phyloP scores from a whole-genome alignment of 1,284 basidiomycete species.

The Ustilago bromivora region DNA sequence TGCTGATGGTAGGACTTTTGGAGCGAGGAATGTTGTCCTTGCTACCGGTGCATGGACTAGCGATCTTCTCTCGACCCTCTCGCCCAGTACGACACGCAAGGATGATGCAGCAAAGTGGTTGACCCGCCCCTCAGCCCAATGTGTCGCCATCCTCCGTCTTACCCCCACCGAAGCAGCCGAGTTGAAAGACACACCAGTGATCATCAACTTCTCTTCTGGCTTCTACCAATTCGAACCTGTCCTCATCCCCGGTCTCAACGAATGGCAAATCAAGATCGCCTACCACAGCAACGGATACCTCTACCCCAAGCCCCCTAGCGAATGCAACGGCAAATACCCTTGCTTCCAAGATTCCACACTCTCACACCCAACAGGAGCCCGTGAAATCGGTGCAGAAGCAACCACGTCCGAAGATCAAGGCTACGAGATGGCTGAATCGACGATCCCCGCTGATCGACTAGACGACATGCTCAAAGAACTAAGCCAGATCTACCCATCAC shows the following conservation, averaged over 20 bases:
- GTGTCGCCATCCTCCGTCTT: slow-evolving; percentile 80
- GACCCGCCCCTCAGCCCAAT: slow-evolving; percentile 73
- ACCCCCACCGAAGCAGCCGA: slow-evolving; percentile 76
- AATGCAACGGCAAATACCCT: slow-evolving; percentile 28
- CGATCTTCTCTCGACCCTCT: slow-evolving; percentile 74
- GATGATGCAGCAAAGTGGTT: slow-evolving; percentile 19
- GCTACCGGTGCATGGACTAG: slow-evolving; percentile 86
- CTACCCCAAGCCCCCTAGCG: slow-evolving; percentile 69
- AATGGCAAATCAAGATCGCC: slow-evolving; percentile 76
- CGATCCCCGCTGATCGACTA: slow-evolving; percentile 76
- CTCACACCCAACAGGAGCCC: not conserved
- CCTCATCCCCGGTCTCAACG: slow-evolving; percentile 70
- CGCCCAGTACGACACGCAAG: slow-evolving; percentile 16
- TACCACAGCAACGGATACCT: slow-evolving; percentile 78
- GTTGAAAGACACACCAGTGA: slow-evolving; percentile 79
- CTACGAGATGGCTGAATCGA: slow-evolving; percentile 17
- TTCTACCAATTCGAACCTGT: slow-evolving; percentile 75
- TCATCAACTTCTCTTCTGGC: slow-evolving; percentile 75
- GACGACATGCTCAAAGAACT: slow-evolving; percentile 74
- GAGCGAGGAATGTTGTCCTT: slow-evolving; percentile 76
- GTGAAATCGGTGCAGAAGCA: slow-evolving; percentile 22
- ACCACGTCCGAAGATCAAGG: slow-evolving; percentile 4
- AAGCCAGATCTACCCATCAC: slow-evolving; percentile 77
- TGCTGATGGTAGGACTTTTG: slow-evolving; percentile 74
- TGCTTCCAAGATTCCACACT: slow-evolving; percentile 7